These are phyloP conservation scores for Coprinellus micaceus DNA, from an alignment of 768 basidiomycete species.

Conservation along the genomic window DNA sequence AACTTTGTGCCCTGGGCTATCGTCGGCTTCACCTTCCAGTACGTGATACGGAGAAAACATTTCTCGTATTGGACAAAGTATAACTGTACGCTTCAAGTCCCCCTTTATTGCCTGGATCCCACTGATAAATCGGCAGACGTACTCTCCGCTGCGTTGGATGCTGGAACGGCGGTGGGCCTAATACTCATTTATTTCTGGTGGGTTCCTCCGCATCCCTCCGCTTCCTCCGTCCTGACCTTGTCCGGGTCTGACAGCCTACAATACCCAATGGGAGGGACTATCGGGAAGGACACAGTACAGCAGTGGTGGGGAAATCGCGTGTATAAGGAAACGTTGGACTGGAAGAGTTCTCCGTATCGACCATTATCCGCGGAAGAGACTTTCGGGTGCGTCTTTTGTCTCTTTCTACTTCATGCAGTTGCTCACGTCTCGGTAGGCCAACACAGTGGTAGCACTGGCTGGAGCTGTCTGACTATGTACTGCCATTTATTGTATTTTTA, in stretches of 20 bases:
- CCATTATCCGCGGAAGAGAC: conserved; percentile 24
- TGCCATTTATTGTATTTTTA: conserved; percentile 3
- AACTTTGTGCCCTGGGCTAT: conserved; percentile 69
- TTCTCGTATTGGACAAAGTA: conserved; percentile 70
- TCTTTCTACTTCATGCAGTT: neutral
- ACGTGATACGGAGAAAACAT: conserved; percentile 52
- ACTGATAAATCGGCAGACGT: conserved; percentile 43
- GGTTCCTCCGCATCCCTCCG: conserved; percentile 19
- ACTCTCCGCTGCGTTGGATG: conserved; percentile 71
- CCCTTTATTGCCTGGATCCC: too few relatives aligned
- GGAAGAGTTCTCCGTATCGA: conserved; percentile 25
- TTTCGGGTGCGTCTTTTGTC: conserved; percentile 30
- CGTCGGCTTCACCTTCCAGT: conserved; percentile 65
- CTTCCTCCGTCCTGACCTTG: neutral
- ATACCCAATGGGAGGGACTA: conserved; percentile 39
- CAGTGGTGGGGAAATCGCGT: conserved; percentile 43
- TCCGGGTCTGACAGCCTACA: conserved; percentile 31
- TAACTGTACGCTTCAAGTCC: too few relatives aligned
- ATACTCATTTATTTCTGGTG: conserved; percentile 69
- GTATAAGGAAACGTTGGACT: conserved; percentile 33
- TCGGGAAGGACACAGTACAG: conserved; percentile 34
- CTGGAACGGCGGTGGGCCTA: conserved; percentile 64
- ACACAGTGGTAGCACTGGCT: conserved; percentile 5
- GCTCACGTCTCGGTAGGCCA: neutral
- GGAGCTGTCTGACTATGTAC: conserved; percentile 1